phyloP scores from a whole-genome alignment of 768 basidiomycete genomes.

The Dendrothele bispora region DNA sequence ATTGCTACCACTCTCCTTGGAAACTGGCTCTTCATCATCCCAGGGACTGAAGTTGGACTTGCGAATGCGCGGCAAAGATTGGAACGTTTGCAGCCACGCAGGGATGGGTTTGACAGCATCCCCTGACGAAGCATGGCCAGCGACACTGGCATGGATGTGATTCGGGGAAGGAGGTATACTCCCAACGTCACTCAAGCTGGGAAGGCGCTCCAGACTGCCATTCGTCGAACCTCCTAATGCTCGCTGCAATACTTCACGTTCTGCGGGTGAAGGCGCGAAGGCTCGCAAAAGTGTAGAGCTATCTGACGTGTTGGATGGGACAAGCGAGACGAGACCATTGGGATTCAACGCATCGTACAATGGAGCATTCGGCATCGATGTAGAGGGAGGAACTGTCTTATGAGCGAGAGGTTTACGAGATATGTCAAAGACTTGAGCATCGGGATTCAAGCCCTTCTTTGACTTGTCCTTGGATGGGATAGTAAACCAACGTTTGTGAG shows the following conservation, averaged over 20 bases:
- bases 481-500: slow-evolving; percentile 50
- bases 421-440: slow-evolving; percentile 81
- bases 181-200: slow-evolving; percentile 75
- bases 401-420: slow-evolving; percentile 27
- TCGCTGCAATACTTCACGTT: slow-evolving; percentile 81
- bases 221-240: slow-evolving; percentile 75
- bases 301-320: slow-evolving; percentile 40
- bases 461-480: slow-evolving; percentile 44
- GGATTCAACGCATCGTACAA: slow-evolving; percentile 62
- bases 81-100: slow-evolving; percentile 72
- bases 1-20: neutral
- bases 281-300: slow-evolving; percentile 64
- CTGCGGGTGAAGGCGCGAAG: slow-evolving; percentile 85
- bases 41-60: slow-evolving; percentile 81
- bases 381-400: slow-evolving; percentile 14
- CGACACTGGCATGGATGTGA: slow-evolving; percentile 41
- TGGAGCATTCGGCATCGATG: slow-evolving; percentile 11
- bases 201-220: slow-evolving; percentile 69
- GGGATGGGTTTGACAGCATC: slow-evolving; percentile 38
- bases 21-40: slow-evolving; percentile 65
- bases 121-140: slow-evolving; percentile 16
- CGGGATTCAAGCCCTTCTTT: slow-evolving; percentile 77
- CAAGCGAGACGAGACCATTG: slow-evolving; percentile 45
- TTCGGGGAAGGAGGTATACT: slow-evolving; percentile 71
- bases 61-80: slow-evolving; percentile 60